Conservation (phyloP, 1,284 basidiomycete genomes). For the Trametes polyzona region DNA sequence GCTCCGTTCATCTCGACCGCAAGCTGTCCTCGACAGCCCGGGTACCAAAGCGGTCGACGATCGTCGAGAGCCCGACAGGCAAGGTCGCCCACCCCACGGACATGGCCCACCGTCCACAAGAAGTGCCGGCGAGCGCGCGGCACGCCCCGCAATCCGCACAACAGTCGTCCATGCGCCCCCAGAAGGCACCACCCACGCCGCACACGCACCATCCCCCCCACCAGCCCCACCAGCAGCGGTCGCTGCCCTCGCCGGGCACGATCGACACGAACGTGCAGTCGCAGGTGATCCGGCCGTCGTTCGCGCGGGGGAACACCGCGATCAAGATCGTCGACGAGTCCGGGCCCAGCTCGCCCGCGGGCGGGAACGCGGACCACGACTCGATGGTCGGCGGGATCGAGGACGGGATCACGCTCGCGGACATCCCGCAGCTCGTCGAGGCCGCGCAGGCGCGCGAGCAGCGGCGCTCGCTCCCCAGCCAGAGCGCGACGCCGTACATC, state of each 20-base stretch:
- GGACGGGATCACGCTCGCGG: slow-evolving; percentile 93
- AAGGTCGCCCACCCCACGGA: slow-evolving; percentile 75
- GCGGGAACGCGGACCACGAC: slow-evolving; percentile 37
- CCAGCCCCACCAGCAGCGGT: slow-evolving; percentile 17
- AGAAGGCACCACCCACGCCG: slow-evolving; percentile 38
- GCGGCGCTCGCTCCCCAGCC: slow-evolving; percentile 75
- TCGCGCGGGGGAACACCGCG: slow-evolving; percentile 83
- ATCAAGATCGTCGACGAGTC: slow-evolving; percentile 91
- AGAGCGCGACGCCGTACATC: slow-evolving; percentile 79
- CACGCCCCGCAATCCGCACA: slow-evolving; percentile 25
- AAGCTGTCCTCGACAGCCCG: slow-evolving; percentile 93
- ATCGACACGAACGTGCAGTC: slow-evolving; percentile 42
- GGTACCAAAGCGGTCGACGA: slow-evolving; percentile 91
- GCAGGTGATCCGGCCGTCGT: slow-evolving; percentile 72
- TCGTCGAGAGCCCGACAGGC: slow-evolving; percentile 95
- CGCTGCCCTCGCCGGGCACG: slow-evolving; percentile 40
- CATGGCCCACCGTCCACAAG: slow-evolving; percentile 37
- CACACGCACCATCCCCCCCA: slow-evolving; percentile 35
- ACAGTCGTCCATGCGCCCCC: slow-evolving; percentile 23
- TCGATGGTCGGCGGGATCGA: slow-evolving; percentile 48
- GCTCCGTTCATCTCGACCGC: slow-evolving; percentile 90
- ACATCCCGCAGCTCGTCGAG: slow-evolving; percentile 93
- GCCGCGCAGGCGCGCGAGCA: slow-evolving; percentile 90
- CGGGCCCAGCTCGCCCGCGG: slow-evolving; percentile 68
- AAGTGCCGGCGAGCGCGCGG: slow-evolving; percentile 24